These are phyloP conservation scores for Xerocomellus dryophilus DNA, from an alignment of 768 basidiomycete genomes.

Conservation along the genomic window DNA sequence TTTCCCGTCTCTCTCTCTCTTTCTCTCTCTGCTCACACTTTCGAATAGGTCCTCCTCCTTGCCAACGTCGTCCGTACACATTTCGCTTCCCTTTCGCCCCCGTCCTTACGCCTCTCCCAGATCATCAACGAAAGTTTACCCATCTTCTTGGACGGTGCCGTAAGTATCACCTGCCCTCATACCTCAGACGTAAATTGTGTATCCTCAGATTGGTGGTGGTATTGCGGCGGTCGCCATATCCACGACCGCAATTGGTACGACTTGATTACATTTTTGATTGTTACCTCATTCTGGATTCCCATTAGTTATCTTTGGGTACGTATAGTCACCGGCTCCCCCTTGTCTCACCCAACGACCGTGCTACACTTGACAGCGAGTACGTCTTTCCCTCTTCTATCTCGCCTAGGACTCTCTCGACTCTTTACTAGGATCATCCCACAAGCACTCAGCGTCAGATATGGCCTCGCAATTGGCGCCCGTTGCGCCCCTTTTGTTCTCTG, in stretches of 20 bases:
- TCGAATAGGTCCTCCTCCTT: slow-evolving; percentile 71
- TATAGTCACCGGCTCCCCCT: background rate
- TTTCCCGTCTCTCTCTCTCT: background rate
- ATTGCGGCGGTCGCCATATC: slow-evolving; percentile 76
- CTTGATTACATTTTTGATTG: background rate
- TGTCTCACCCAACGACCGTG: background rate
- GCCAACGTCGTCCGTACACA: slow-evolving; percentile 71
- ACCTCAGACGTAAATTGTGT: slow-evolving; percentile 53
- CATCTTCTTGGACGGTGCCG: slow-evolving; percentile 75
- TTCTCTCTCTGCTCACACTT: background rate
- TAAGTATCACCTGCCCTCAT: slow-evolving; percentile 38
- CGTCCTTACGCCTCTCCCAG: slow-evolving; percentile 35
- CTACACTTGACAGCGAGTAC: slow-evolving; percentile 36
- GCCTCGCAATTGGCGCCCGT: slow-evolving; percentile 73
- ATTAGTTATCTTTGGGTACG: slow-evolving; percentile 79
- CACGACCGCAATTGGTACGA: slow-evolving; percentile 54
- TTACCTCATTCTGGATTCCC: background rate
- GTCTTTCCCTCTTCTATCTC: slow-evolving; percentile 3
- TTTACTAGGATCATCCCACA: slow-evolving; percentile 59
- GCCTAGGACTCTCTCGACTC: background rate
- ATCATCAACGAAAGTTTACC: slow-evolving; percentile 82
- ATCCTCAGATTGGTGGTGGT: slow-evolving; percentile 59
- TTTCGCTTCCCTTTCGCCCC: background rate
- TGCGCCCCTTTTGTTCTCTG: slow-evolving; percentile 72
- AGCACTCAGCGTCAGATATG: slow-evolving; percentile 75